A percentile compares a stretch with the other conserved stretches of the same genome.
phyloP scores from a whole-genome alignment of 2,329 filamentous ascomycete species.

The Ophiostoma perfectum region DNA sequence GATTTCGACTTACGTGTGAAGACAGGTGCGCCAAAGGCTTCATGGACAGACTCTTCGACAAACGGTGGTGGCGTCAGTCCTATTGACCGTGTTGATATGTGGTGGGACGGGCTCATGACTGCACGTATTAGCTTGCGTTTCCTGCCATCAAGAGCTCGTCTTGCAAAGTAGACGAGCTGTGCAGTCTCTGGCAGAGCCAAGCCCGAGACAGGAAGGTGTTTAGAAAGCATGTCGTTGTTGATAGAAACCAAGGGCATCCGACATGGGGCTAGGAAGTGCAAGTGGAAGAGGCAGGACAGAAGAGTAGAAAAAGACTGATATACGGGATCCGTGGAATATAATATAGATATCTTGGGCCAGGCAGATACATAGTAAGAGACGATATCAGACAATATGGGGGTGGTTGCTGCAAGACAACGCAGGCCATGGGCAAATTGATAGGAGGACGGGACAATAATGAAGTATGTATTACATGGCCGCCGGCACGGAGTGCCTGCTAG shows the following conservation, averaged over 20 bases:
- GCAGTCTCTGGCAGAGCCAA: constrained; percentile 21
- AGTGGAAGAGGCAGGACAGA: neutral
- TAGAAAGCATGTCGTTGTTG: neutral
- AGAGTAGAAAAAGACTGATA: neutral
- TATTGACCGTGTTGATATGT: constrained; percentile 23
- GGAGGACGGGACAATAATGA: neutral
- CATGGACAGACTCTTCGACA: constrained; percentile 21
- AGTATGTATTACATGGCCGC: too few relatives aligned
- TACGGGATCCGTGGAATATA: neutral
- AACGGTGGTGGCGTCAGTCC: constrained; percentile 18
- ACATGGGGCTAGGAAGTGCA: neutral
- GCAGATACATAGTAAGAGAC: neutral
- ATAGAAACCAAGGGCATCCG: neutral
- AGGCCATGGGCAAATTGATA: too few relatives aligned
- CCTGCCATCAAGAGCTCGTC: constrained; percentile 15
- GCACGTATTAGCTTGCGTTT: constrained; percentile 23
- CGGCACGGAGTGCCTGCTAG: too few relatives aligned
- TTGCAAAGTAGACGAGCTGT: constrained; percentile 20
- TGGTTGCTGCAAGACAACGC: neutral
- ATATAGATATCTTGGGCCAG: constrained; percentile 3
- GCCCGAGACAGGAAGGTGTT: neutral
- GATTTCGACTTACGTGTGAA: neutral
- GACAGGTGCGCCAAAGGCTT: constrained; percentile 19
- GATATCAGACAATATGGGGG: neutral
- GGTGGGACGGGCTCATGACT: constrained; percentile 24